Conservation (phyloP, 2,329 filamentous ascomycete species). For the Daldinia eschscholtzii region DNA sequence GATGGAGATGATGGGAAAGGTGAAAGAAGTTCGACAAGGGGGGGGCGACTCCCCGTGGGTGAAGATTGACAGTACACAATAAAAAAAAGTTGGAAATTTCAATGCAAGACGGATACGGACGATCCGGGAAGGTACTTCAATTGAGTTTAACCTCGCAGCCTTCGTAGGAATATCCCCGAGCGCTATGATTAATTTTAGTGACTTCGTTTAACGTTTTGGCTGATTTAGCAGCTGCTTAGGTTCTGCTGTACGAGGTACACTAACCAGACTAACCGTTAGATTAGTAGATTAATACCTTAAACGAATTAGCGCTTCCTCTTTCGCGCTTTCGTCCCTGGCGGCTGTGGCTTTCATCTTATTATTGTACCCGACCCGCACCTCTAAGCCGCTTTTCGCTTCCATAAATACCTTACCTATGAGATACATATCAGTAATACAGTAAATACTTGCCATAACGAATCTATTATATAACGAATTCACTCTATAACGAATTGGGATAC, state of each 20-base stretch:
- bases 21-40: slow-evolving; percentile 29
- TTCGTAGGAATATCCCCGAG: slow-evolving; percentile 30
- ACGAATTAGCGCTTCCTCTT: slow-evolving; percentile 26
- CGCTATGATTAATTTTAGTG: slow-evolving; percentile 37
- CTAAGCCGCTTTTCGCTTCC: slow-evolving; percentile 9
- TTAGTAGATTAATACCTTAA: slow-evolving; percentile 25
- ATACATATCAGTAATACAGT: not conserved
- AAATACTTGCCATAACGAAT: too few relatives aligned
- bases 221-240: slow-evolving; percentile 9
- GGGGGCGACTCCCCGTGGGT: slow-evolving; percentile 12
- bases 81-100: slow-evolving; percentile 42
- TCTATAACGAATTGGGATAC: too few relatives aligned
- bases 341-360: slow-evolving; percentile 31
- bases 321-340: slow-evolving; percentile 15
- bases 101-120: slow-evolving; percentile 28
- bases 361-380: slow-evolving; percentile 5
- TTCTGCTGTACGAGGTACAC: slow-evolving; percentile 6
- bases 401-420: not conserved
- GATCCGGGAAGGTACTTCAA: slow-evolving; percentile 31
- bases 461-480: too few relatives aligned
- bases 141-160: slow-evolving; percentile 36
- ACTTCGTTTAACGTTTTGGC: slow-evolving; percentile 26
- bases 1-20: slow-evolving; percentile 20
- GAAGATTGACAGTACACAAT: slow-evolving; percentile 27
- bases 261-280: slow-evolving; percentile 9